These are phyloP conservation scores for Ceratocystis harringtonii DNA, from an alignment of 2,329 filamentous ascomycete species.

Conservation along the genomic window DNA sequence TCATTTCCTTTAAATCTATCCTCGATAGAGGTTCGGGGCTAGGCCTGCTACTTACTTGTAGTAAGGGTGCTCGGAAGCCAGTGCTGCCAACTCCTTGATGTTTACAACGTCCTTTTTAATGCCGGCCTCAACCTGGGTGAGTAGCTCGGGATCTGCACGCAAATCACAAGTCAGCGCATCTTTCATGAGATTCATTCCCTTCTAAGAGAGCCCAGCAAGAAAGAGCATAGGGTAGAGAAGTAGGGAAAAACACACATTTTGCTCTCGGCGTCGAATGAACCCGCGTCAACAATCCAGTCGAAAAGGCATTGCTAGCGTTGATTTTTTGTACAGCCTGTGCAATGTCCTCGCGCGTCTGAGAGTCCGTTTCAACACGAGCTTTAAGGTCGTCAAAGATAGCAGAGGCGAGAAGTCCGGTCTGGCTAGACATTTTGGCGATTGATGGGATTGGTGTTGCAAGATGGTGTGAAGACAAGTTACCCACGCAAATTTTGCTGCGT, in stretches of 20 bases:
- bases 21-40: too few relatives aligned
- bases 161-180: background rate
- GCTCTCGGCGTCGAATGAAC: slow-evolving; percentile 72
- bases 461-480: too few relatives aligned
- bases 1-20: background rate
- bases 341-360: slow-evolving; percentile 6
- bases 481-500: background rate
- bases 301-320: slow-evolving; percentile 10
- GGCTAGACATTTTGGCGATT: background rate
- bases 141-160: slow-evolving; percentile 46
- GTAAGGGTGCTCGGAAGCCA: slow-evolving; percentile 79
- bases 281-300: slow-evolving; percentile 11
- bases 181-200: background rate
- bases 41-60: slow-evolving; percentile 53
- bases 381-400: slow-evolving; percentile 15
- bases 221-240: background rate
- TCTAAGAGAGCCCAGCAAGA: too few relatives aligned
- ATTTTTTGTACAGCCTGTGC: slow-evolving; percentile 12
- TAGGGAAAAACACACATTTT: slow-evolving; percentile 29
- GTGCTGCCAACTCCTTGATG: slow-evolving; percentile 51
- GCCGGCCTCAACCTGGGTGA: slow-evolving; percentile 53
- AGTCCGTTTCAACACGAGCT: slow-evolving; percentile 6
- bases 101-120: slow-evolving; percentile 60
- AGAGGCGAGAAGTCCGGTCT: slow-evolving; percentile 7
- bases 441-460: background rate